Base-by-base conservation (phyloP, 768 basidiomycete genomes). In the Leucocoprinus sp. region DNA sequence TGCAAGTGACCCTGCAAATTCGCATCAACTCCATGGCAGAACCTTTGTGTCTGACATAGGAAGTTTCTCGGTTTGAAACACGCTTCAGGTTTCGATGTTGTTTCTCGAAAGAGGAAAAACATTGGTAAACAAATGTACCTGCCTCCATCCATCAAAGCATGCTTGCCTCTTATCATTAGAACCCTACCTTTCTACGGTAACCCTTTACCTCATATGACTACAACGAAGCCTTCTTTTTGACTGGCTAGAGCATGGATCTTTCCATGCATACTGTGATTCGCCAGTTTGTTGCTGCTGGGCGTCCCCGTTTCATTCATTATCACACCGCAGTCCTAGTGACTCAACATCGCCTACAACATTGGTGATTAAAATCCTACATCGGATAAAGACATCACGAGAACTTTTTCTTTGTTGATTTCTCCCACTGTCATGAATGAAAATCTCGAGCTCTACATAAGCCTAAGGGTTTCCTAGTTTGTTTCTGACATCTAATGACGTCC, bases 1-100 rank as follows among this genome's bases (percentile, higher is more conserved):
- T 40, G 40, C 37, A 40, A 23, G 33, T 24, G 46, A 48, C 46
- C 46, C 46, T 47, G 45, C 11, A 2, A 6, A 14, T 36, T 34
- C 22, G 45, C 37, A 33, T 39, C 24, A 18, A 6, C 6, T 5
- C 27, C 27, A 28, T 28, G 5, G 27, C 12, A 12, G 12, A 12
- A 28, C 27, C 31, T 8, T 4, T 11, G 11, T 31, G 9, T 31
- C 31, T 14, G 11, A 14, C 31, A 31, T 31, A 31, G 31, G n/a
- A 14, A 8, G 31, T 14, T 31, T 8, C 31, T 28, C 27, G 6
- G 27, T 28, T 28, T 12, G 27, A 6, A 12, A 5, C 27, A 12
- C 27, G 27, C 19, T 22, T 37, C 21, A 11, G 12, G 5, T 12
- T 28, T 28, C 27, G 5, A 12, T 28, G 12, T 5, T 28, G 27